Base-by-base conservation (phyloP, 345 rosid genomes). In the Moricandia arvensis region DNA sequence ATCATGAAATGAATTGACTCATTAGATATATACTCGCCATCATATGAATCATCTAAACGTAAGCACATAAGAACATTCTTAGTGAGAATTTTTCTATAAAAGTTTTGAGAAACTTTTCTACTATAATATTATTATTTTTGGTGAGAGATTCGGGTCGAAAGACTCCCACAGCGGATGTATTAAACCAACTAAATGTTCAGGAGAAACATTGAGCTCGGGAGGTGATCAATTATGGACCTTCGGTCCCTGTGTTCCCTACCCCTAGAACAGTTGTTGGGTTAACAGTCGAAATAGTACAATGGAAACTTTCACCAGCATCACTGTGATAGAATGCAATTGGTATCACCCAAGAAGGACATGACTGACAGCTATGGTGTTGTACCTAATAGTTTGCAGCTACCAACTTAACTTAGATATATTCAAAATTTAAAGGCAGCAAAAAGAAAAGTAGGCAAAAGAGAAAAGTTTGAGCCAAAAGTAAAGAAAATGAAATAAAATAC, bases 391-490 rank as follows among this genome's bases (percentile, higher is more conserved):
- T 35, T 51, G 63, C 13, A 47, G 11, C 57, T 41, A 69, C 70
- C 71, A 76, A 76, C 55, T 77, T 26, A 76, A 70, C 62, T 77
- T 47, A 34, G 68, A 59, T 35, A 59, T 16, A 35, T 72, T 78
- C 73, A 72, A 77, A 38, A 15, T 66, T 76, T 66, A 21, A 71
- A 71, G 72, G 34, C 27, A 77, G 57, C 59, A 45, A 59, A 66
- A 59, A 45, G 66, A 47, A 66, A 77, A 71, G 80, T 62, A 30
- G 49, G 24, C n/a, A 55, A 69, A 33, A 65, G 62, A 72, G 17
- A 66, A 59, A 78, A 78, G 68, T 27, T 72, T 59, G 64, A 66
- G 77, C 77, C 68, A 66, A 78, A 77, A 66, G 76, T 68, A 65
- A 65, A 69, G 15, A 57, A 47, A 71, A 33, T 34, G 47, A 59